phyloP scores from a whole-genome alignment of 2,329 filamentous ascomycete genomes.

The Thelonectria rubi region DNA sequence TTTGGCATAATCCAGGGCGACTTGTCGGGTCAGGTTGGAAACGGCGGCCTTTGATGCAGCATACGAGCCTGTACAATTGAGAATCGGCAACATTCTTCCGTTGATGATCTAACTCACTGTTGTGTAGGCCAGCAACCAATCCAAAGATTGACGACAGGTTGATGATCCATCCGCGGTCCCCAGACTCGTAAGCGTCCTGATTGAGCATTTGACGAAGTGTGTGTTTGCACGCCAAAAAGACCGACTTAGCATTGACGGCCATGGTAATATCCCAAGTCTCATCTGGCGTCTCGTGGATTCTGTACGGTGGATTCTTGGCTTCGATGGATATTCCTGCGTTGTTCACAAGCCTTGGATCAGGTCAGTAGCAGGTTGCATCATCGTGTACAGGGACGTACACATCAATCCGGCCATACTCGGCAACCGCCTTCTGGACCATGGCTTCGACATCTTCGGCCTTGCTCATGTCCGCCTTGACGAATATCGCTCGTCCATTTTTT shows the following conservation, averaged over 20 bases:
- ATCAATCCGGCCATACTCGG: slow-evolving; percentile 35
- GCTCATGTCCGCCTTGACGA: slow-evolving; percentile 55
- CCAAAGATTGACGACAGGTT: slow-evolving; percentile 58
- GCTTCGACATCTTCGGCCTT: slow-evolving; percentile 48
- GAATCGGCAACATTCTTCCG: neutral
- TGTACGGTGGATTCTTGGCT: slow-evolving; percentile 44
- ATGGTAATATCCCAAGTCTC: slow-evolving; percentile 55
- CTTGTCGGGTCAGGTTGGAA: slow-evolving; percentile 56
- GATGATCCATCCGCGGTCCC: slow-evolving; percentile 60
- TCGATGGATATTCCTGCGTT: slow-evolving; percentile 55
- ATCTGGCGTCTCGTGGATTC: slow-evolving; percentile 58
- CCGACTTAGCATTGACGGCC: slow-evolving; percentile 49
- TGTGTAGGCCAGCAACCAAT: slow-evolving; percentile 44
- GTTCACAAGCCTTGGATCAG: slow-evolving; percentile 45
- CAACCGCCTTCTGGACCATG: slow-evolving; percentile 43
- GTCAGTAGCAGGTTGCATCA: slow-evolving; percentile 38
- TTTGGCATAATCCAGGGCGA: slow-evolving; percentile 59
- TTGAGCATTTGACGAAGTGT: slow-evolving; percentile 58
- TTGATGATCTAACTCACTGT: slow-evolving; percentile 31
- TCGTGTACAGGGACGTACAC: slow-evolving; percentile 39
- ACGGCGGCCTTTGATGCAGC: slow-evolving; percentile 60
- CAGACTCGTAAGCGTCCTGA: slow-evolving; percentile 51
- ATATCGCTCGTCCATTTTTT: slow-evolving; percentile 50
- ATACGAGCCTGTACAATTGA: slow-evolving; percentile 47
- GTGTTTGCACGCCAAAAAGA: slow-evolving; percentile 56